Evolutionary conservation across 306 rosid species (phyloP), one percentile per base, ranked within the genome.

Genomic region (Bauhinia variegata): DNA sequence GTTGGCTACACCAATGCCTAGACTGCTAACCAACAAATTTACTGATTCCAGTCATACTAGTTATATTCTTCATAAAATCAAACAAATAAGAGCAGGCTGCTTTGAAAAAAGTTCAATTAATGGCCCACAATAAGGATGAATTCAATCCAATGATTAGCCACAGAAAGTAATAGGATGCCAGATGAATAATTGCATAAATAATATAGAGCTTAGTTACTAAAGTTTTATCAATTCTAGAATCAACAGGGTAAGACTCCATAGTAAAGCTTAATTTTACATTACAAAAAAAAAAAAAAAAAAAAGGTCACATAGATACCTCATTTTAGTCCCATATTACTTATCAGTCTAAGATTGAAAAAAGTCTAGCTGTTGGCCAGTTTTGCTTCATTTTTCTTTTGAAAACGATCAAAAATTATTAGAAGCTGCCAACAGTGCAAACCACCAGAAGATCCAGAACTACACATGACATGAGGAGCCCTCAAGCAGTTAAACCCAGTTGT

Each of bases 181-280:
- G 57, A n/a, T 52, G 57, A 68, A 63, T 34, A 48, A 63, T 68
- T 67, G 68, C 32, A 60, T n/a, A 36, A 60, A 34, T 19, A 67
- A 42, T 16, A 36, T 30, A 51, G 10, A 52, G 43, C 51, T 55
- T 44, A 33, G 15, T 36, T 15, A 34, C 34, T 31, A 15, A 44
- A 53, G 37, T 60, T 57, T 56, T 30, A 60, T 48, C 68, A 49
- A 53, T 48, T 67, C 37, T 33, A 7, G 11, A 65, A 41, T 14
- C 13, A 32, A 57, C 55, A 59, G 23, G 71, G 8, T 11, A 52
- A 59, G 31, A 17, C 11, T 31, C 42, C 52, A 50, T 42, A 33
- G 38, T 62, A 55, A 42, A 53, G 47, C 47, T 43, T 18, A 17
- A 62, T 10, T 14, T 55, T 13, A n/a, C n/a, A n/a, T n/a, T n/a